Percentiles rank a stretch among this genome's conserved stretches.
Evolutionary conservation across 2,329 filamentous ascomycete genomes (phyloP).

Genomic region (Trichoderma citrinoviride): DNA sequence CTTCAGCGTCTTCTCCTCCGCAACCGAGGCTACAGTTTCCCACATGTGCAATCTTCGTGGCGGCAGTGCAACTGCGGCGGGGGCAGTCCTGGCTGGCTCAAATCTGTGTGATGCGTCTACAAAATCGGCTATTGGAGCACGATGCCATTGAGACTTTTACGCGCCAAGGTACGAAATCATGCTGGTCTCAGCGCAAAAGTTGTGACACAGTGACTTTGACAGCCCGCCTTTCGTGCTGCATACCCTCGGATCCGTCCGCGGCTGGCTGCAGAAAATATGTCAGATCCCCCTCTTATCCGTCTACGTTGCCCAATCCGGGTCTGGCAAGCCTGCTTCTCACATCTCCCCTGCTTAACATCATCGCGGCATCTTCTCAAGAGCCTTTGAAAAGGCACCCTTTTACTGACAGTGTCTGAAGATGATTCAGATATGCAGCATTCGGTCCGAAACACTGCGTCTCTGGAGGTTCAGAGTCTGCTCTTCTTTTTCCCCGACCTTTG

Average conservation of each 20-base stretch:
- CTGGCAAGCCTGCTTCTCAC: neutral
- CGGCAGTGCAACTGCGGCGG: neutral
- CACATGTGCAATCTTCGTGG: neutral
- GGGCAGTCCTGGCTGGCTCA: neutral
- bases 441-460: conserved; percentile 8
- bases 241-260: conserved; percentile 7
- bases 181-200: neutral
- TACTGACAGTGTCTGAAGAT: neutral
- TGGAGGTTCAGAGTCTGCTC: neutral
- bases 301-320: neutral
- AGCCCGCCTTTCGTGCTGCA: neutral
- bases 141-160: neutral
- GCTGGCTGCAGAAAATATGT: conserved; percentile 12
- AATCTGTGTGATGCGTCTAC: neutral
- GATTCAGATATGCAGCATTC: neutral
- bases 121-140: neutral
- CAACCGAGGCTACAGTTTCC: neutral
- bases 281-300: conserved; percentile 9
- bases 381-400: neutral
- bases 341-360: neutral
- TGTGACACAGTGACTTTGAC: conserved; percentile 8
- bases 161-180: neutral
- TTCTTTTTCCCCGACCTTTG: neutral
- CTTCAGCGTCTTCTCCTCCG: neutral
- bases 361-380: neutral